Evolutionary conservation across 2,329 filamentous ascomycete genomes (phyloP), one percentile per base, ranked within the genome.

Genomic region (Cordyceps militaris): DNA sequence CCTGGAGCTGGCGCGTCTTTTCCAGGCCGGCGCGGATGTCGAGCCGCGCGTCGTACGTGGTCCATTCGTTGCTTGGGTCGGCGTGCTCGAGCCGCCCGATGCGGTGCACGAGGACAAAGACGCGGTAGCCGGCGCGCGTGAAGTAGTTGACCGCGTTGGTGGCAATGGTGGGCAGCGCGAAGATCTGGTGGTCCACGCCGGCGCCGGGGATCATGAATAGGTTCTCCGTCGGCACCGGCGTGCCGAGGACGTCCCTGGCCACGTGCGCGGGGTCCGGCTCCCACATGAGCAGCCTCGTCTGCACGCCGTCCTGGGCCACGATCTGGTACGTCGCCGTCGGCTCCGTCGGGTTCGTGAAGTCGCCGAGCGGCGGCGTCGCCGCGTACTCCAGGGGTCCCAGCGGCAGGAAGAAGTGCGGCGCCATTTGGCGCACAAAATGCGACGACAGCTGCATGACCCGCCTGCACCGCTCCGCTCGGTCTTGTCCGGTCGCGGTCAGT

Each of bases 61-160:
- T 87, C 73, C 77, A 83, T 54, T 76, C 68, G 52, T 78, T 72
- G 2, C 11, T 34, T 16, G 14, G 21, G 51, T 79, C 73, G 7
- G 78, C 78, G 1, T 74, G 70, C 67, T 76, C 75, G 16, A 80
- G 66, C 61, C 76, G 74, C 30, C 82, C 80, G 62, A 85, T 84
- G 30, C 84, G 79, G 63, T 81, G 80, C 1, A 84, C 80, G 0
- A 76, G 69, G 3, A 84, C 70, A 62, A 81, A 86, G 19, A 84
- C 79, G 5, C 79, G 76, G 69, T 86, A 85, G 9, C 84, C 84
- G 0, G 77, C 79, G 1, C 77, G 72, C 3, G 76, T 80, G 66
- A 87, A 81, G 69, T 85, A 85, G 65, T 86, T 82, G 61, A 87
- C 76, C 0, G 82, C 76, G 66, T 87, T 86, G 61, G 77, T 79